Percentiles rank a stretch among this genome's conserved stretches.
Conservation (phyloP, 2,329 filamentous ascomycete species). For the Chaetomiaceae sp. region DNA sequence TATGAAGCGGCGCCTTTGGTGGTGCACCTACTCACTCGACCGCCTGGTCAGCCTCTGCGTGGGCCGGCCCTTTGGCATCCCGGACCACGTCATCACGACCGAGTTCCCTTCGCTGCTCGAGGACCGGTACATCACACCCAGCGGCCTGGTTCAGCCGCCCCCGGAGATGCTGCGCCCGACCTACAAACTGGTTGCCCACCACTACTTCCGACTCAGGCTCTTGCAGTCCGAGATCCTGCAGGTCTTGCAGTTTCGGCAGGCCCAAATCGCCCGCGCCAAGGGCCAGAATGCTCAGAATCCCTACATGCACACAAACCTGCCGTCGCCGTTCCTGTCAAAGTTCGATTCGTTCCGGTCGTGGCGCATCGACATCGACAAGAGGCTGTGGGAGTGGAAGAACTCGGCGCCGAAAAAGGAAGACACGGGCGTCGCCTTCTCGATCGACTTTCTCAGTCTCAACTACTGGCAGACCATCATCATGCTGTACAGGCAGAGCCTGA, state of each 20-base stretch:
- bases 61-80: constrained; percentile 86
- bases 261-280: constrained; percentile 66
- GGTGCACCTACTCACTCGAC: constrained; percentile 94
- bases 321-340: constrained; percentile 77
- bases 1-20: constrained; percentile 83
- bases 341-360: constrained; percentile 85
- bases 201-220: constrained; percentile 84
- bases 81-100: constrained; percentile 93
- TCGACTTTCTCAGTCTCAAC: constrained; percentile 88
- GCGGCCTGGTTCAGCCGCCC: constrained; percentile 63
- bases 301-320: constrained; percentile 72
- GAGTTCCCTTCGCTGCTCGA: constrained; percentile 88
- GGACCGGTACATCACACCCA: constrained; percentile 79
- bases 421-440: constrained; percentile 83
- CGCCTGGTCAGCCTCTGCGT: constrained; percentile 93
- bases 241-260: constrained; percentile 87
- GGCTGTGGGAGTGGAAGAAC: constrained; percentile 82
- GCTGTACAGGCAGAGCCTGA: constrained; percentile 86
- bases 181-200: constrained; percentile 86
- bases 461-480: constrained; percentile 98
- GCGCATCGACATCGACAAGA: constrained; percentile 80
- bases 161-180: constrained; percentile 60
- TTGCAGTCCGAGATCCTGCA: constrained; percentile 94
- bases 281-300: constrained; percentile 62
- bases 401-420: constrained; percentile 71